A percentile compares a stretch with the other conserved stretches of the same genome.
Conservation (phyloP, 2,329 filamentous ascomycete species). For the Claviceps pazoutovae region DNA sequence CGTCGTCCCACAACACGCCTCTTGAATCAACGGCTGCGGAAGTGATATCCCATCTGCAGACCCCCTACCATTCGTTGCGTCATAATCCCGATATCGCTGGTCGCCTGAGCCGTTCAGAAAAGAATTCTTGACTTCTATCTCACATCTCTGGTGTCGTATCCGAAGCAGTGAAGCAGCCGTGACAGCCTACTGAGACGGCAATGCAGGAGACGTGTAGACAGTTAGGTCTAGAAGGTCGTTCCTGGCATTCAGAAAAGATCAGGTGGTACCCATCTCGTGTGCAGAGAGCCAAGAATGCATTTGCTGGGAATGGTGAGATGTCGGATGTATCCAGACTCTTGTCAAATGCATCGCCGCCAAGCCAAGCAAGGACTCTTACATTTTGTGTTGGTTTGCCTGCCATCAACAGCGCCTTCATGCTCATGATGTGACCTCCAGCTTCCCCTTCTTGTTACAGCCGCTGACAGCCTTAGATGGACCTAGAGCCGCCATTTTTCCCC, state of each 20-base stretch:
- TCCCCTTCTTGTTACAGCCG: background rate
- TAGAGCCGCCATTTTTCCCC: background rate
- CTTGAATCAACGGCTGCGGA: background rate
- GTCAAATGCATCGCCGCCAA: background rate
- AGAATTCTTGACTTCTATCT: background rate
- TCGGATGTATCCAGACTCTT: background rate
- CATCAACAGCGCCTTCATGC: background rate
- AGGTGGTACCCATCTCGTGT: constrained; percentile 2
- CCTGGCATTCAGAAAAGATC: constrained; percentile 3
- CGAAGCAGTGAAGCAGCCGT: background rate
- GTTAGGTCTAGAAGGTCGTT: background rate
- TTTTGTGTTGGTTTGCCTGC: background rate
- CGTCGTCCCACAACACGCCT: background rate
- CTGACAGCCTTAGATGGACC: background rate
- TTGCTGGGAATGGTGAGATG: background rate
- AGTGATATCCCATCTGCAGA: background rate
- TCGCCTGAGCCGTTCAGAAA: background rate
- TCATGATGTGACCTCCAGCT: background rate
- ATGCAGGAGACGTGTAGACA: background rate
- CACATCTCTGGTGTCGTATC: too few relatives aligned
- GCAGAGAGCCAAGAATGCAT: background rate
- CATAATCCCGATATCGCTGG: background rate
- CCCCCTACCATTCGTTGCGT: background rate
- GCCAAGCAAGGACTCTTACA: background rate
- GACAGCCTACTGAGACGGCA: background rate